Evolutionary conservation across 176 grass and related monocot genomes (phyloP).

Genomic region (Zoysia pacifica): DNA sequence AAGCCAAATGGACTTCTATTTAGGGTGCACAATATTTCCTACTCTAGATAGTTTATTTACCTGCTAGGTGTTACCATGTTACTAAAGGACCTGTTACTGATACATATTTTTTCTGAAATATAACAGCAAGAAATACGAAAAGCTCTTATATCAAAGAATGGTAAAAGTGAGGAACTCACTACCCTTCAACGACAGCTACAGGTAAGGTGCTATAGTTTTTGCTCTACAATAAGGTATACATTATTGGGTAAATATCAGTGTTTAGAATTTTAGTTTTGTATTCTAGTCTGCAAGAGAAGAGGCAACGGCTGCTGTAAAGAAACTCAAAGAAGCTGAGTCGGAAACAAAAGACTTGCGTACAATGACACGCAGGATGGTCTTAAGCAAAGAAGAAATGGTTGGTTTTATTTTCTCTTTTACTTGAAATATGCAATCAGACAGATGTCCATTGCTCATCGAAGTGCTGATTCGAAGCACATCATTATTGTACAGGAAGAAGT

Average conservation of each 20-base stretch:
- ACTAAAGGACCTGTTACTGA: slow-evolving; percentile 14
- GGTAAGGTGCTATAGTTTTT: slow-evolving; percentile 52
- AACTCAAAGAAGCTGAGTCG: slow-evolving; percentile 72
- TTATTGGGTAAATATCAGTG: slow-evolving; percentile 20
- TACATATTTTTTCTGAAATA: slow-evolving; percentile 35
- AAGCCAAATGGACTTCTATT: no score
- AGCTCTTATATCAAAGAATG: slow-evolving; percentile 69
- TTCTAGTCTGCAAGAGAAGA: slow-evolving; percentile 72
- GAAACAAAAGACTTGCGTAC: slow-evolving; percentile 70
- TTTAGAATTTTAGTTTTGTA: slow-evolving; percentile 31
- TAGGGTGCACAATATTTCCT: neutral
- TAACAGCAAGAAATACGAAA: slow-evolving; percentile 87
- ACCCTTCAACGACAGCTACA: slow-evolving; percentile 72
- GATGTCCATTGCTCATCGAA: slow-evolving; percentile 11
- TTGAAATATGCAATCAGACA: slow-evolving; percentile 1
- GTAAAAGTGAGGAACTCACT: slow-evolving; percentile 67
- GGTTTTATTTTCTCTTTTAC: slow-evolving; percentile 30
- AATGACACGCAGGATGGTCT: slow-evolving; percentile 86
- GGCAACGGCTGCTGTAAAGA: slow-evolving; percentile 40
- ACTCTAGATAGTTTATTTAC: neutral
- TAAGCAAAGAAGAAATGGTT: slow-evolving; percentile 94
- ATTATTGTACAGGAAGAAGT: slow-evolving; percentile 70
- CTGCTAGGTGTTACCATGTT: slow-evolving; percentile 21
- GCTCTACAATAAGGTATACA: slow-evolving; percentile 4
- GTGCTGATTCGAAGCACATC: slow-evolving; percentile 29